Evolutionary conservation across 108 stramenopile species (phyloP).

Genomic region (Parietichytrium sp.): DNA sequence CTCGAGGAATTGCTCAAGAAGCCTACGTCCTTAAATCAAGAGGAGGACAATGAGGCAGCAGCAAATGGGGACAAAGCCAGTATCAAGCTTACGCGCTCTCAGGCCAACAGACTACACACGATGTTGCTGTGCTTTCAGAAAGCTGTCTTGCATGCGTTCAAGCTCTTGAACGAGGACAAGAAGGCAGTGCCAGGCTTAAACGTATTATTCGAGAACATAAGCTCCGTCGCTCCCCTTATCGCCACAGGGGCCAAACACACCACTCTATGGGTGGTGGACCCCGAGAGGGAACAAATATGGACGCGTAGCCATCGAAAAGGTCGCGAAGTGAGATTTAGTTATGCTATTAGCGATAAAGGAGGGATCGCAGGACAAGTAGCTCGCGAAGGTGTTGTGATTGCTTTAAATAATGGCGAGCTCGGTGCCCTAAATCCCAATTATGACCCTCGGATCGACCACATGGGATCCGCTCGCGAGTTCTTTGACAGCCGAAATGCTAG

Average conservation of each 20-base stretch:
- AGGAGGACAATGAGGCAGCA: no score
- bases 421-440: background rate
- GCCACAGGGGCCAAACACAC: background rate
- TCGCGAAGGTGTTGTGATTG: background rate
- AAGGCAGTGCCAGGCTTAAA: background rate
- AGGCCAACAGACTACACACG: background rate
- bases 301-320: constrained; percentile 4
- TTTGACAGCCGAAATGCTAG: background rate
- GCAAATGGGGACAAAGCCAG: no score
- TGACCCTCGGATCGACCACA: background rate
- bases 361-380: constrained; percentile 27
- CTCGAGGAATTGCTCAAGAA: no score
- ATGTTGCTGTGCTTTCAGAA: background rate
- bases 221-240: background rate
- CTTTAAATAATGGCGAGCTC: background rate
- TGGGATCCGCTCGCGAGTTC: background rate
- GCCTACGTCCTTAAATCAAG: no score
- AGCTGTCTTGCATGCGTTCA: background rate
- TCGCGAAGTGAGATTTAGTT: background rate
- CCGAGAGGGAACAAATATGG: background rate
- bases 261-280: constrained; percentile 16
- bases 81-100: background rate
- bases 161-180: background rate
- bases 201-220: background rate
- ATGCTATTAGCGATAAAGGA: background rate